Conservation (phyloP, 2,329 filamentous ascomycete genomes). For the Beauveria australis region DNA sequence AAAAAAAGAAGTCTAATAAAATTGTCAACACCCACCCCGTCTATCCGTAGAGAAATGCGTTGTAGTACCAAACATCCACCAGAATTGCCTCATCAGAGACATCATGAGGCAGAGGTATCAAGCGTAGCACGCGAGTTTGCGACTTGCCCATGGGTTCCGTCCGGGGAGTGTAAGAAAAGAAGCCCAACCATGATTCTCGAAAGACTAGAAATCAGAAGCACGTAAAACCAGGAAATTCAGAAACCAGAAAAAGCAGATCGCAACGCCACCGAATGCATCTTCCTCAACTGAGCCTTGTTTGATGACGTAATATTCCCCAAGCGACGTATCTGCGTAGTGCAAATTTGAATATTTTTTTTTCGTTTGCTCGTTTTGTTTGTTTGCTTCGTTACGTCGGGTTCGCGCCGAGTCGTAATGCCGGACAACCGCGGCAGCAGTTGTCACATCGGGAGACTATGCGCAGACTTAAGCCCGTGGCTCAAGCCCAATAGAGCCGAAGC, state of each 20-base stretch:
- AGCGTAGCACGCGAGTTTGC: constrained; percentile 9
- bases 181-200: constrained; percentile 10
- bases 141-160: constrained; percentile 8
- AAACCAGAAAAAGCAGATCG: constrained; percentile 16
- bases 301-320: constrained; percentile 1
- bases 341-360: not conserved
- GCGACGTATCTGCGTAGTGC: not conserved
- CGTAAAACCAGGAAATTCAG: constrained; percentile 19
- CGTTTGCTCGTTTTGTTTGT: not conserved
- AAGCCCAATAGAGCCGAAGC: constrained; percentile 14
- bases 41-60: constrained; percentile 18
- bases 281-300: constrained; percentile 19
- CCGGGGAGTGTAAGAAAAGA: constrained; percentile 14
- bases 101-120: constrained; percentile 3
- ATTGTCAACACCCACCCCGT: constrained; percentile 21
- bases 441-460: not conserved
- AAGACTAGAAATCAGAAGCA: constrained; percentile 17
- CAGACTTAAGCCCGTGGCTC: constrained; percentile 14
- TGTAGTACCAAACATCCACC: constrained; percentile 13
- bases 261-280: constrained; percentile 33
- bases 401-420: not conserved
- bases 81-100: not conserved
- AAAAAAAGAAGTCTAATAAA: constrained; percentile 19
- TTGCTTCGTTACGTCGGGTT: not conserved
- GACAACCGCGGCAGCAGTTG: not conserved